These are phyloP conservation scores for Stropharia rugosoannulata DNA, from an alignment of 768 basidiomycete genomes.

Conservation along the genomic window DNA sequence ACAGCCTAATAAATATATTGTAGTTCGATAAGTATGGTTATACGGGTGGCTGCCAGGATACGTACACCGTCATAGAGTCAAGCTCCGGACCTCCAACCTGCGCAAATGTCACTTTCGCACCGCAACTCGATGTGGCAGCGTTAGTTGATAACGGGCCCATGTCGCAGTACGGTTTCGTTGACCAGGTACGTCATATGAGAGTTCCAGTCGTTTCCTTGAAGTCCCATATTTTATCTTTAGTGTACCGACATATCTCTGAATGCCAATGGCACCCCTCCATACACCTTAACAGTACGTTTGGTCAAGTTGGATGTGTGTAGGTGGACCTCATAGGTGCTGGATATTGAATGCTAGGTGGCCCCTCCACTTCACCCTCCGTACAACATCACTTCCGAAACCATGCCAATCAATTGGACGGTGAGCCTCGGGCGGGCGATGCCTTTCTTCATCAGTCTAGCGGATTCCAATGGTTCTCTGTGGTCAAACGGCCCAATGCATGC, in stretches of 20 bases:
- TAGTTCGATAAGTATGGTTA: constrained; percentile 56
- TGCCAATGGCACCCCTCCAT: constrained; percentile 61
- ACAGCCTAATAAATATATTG: not conserved
- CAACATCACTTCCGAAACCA: constrained; percentile 47
- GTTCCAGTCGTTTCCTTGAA: not conserved
- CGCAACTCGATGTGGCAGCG: constrained; percentile 43
- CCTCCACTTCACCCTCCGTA: constrained; percentile 61
- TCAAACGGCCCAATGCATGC: constrained; percentile 58
- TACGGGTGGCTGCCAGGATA: constrained; percentile 60
- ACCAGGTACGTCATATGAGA: constrained; percentile 36
- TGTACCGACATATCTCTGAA: constrained; percentile 57
- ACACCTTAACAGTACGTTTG: constrained; percentile 48
- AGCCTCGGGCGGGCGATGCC: constrained; percentile 47
- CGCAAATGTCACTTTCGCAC: constrained; percentile 46
- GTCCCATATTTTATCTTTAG: constrained; percentile 25
- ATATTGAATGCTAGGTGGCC: constrained; percentile 39
- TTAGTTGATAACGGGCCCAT: constrained; percentile 43
- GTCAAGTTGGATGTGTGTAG: not conserved
- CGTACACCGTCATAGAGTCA: constrained; percentile 54
- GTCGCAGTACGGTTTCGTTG: constrained; percentile 59
- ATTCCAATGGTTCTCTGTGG: constrained; percentile 52
- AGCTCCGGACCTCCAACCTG: constrained; percentile 37
- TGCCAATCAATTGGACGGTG: constrained; percentile 58
- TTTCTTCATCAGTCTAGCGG: constrained; percentile 56
- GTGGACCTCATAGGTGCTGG: not conserved